Evolutionary conservation across 2,329 filamentous ascomycete genomes (phyloP), one percentile per base, ranked within the genome.

Genomic region (Rhinocladiella similis): DNA sequence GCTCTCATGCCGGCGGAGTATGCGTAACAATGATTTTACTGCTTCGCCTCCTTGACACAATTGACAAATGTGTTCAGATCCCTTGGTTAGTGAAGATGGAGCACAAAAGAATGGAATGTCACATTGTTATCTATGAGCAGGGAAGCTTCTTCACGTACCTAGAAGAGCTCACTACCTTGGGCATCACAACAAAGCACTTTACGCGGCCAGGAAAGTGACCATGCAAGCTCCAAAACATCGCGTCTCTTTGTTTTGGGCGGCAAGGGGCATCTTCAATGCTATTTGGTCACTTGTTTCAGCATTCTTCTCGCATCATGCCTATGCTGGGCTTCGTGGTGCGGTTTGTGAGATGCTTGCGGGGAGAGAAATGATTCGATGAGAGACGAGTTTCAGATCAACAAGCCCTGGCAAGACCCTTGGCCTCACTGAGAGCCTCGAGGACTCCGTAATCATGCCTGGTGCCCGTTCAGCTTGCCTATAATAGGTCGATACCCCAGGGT

Each of bases 161-260:
- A 9, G 20, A 46, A 46, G 12, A 27, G 12, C 43, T 46, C 20
- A 4, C 35, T 36, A 19, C 45, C 46, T 54, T 12, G 19, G n/a
- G 33, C 41, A 54, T 47, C 59, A 59, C 48, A 59, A 59, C 56
- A 61, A 59, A 54, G 49, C 59, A 62, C 59, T 62, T 55, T 57
- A 62, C 59, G 56, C 59, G 59, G 59, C 56, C 59, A 20, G n/a
- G 12, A 16, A 49, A 16, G 12, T 41, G 59, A 54, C 56, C 56
- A 22, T 33, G 35, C n/a, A 18, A 18, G 22, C 35, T 22, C 20
- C 41, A 38, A 47, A 50, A 38, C 36, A 52, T 46, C 50, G 52
- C 50, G 53, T 52, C 10, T 51, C 49, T 58, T 54, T 53, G 47
- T 60, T 43, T 38, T 48, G 45, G 22, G 47, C 47, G 47, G 47